Base-by-base conservation (phyloP, 2,329 filamentous ascomycete genomes). In the Neofusicoccum parvum region DNA sequence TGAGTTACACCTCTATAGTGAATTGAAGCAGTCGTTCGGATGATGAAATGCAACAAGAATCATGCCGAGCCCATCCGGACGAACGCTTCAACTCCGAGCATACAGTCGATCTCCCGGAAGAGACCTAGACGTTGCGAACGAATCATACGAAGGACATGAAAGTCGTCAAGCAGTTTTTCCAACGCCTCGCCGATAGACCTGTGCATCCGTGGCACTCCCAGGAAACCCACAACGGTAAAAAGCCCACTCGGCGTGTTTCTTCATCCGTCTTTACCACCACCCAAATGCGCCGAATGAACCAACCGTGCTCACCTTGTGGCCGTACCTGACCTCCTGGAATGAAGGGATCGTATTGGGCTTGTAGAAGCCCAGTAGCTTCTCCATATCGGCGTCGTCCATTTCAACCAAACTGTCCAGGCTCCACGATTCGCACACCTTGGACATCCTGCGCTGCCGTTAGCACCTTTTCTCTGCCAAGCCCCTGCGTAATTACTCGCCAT, bases 391-490 rank as follows among this genome's bases (percentile, higher is more conserved):
- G 59, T 95, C 91, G 20, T 86, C 87, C 85, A 98, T 88, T 39
- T 87, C 86, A 70, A 92, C 94, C 70, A 98, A 86, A 68, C 97
- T 91, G 67, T 96, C 90, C 76, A 96, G 87, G 62, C 85, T 89
- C 83, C 94, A 97, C 41, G 88, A 84, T 71, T 97, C 92, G 80
- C 94, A 97, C 41, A 98, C 92, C 69, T 87, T 90, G 54, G 89
- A 92, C 91, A 98, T 98, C 93, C 91, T 92, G 68, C 20, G 48
- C 11, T 7, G 14, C 11, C 15, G 72, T 82, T 65, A 81, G 56
- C 50, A 49, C 12, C 49, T 4, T 59, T 50, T 34, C 46, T n/a
- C 39, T 39, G 39, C 23, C 11, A 56, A 49, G 6, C 15, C 9
- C 32, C 15, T 14, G 27, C 9, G 4, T 1, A 15, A 37, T 12